phyloP scores from a whole-genome alignment of 257 asterid genomes.

The Solanum peruvianum region DNA sequence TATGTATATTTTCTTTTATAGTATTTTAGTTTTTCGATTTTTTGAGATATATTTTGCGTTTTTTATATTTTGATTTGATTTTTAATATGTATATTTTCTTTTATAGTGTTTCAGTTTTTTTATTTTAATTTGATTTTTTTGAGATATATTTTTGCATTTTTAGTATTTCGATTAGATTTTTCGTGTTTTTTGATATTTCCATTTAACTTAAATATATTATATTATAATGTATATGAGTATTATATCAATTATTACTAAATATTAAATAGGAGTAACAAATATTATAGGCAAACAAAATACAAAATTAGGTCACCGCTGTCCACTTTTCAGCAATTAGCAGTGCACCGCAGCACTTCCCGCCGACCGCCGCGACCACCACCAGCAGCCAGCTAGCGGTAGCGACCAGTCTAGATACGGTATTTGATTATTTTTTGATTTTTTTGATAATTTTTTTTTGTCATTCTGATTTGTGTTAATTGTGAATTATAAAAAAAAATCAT shows the following conservation, averaged over 20 bases:
- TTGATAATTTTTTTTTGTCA: neutral
- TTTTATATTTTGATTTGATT: rapidly evolving
- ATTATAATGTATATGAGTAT: no score
- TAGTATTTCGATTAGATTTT: no score
- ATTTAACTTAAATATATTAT: no score
- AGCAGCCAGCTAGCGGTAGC: no score
- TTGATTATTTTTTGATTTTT: neutral
- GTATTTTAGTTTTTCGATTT: rapidly evolving
- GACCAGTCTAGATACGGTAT: neutral
- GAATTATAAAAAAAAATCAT: neutral
- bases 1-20: no score
- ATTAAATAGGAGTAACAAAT: no score
- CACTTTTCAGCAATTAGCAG: neutral
- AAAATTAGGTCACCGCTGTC: neutral
- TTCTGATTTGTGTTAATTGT: neutral
- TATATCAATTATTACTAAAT: no score
- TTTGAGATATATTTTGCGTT: no score
- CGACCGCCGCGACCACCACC: neutral
- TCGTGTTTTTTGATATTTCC: rapidly evolving
- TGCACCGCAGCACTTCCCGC: neutral
- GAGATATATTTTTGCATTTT: no score
- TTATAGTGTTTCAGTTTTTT: no score
- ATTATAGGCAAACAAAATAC: neutral
- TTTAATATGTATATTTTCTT: no score
- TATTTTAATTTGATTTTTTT: no score